Base-by-base conservation (phyloP, 2,329 filamentous ascomycete genomes). In the Neopestalotiopsis sp. region DNA sequence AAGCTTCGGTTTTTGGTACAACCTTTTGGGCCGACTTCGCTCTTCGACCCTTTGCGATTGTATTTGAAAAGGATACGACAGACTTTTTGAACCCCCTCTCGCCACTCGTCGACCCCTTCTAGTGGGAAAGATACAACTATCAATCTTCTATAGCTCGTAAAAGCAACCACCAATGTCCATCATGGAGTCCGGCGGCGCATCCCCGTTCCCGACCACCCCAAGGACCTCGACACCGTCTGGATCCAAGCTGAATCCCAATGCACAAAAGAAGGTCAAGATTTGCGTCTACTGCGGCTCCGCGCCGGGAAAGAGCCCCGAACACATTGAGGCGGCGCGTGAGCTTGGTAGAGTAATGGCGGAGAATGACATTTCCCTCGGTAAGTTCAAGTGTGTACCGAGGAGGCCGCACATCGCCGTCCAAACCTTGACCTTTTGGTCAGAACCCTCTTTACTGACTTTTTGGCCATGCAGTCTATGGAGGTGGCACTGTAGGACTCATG, bases 281-380 rank as follows among this genome's bases (percentile, higher is more conserved):
- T 97, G 94, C 80, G 95, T 98, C 74, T 98, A 97, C 88, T 98
- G 96, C 84, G 96, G 95, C 77, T 90, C 96, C 66, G 91, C 89
- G 9, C 80, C 87, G 17, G 96, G 96, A 64, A 90, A 85, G 65
- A 91, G 89, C 71, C 90, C 93, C 14, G 86, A 86, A 4, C 94
- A 98, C 81, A 82, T 97, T 75, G 90, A 91, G 78, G 91, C 94
- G 7, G 96, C 96, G 2, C 91, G 91, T 52, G 82, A 89, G 38
- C 90, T 98, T 14, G 95, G 92, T 67, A 84, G 84, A 42, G 85
- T 87, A 72, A 92, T 98, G 83, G 92, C 94, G 78, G 86, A 88
- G 65, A 88, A 92, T 77, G 90, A 93, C 79, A 94, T 97, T 75
- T 87, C 89, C 10, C 89, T 99, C n/a, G 88, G 88, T 89, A 76